Conservation (phyloP, 306 rosid species). For the Albizia julibrissin region DNA sequence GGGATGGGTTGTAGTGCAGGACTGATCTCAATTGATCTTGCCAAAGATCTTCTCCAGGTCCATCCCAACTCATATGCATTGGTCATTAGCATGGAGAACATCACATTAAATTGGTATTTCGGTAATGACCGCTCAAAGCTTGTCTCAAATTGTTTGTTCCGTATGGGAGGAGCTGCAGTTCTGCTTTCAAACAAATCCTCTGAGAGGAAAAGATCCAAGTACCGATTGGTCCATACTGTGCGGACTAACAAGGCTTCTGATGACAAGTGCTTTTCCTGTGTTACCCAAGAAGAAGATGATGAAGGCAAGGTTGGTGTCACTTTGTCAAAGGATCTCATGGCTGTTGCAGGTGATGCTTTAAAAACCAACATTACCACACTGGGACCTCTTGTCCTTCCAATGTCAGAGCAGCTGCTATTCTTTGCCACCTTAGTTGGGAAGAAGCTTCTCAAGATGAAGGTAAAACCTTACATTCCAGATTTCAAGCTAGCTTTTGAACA, state of each 20-base stretch:
- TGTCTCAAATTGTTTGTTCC: slow-evolving; percentile 80
- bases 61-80: slow-evolving; percentile 85
- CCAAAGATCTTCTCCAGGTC: slow-evolving; percentile 84
- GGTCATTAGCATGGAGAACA: slow-evolving; percentile 84
- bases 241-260: slow-evolving; percentile 83
- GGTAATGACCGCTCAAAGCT: slow-evolving; percentile 89
- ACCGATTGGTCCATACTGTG: slow-evolving; percentile 61
- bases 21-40: slow-evolving; percentile 78
- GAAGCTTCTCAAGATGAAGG: slow-evolving; percentile 78
- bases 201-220: slow-evolving; percentile 74
- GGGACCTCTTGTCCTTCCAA: slow-evolving; percentile 85
- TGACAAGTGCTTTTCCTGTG: slow-evolving; percentile 77
- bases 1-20: slow-evolving; percentile 97
- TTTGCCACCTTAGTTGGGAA: slow-evolving; percentile 65
- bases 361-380: slow-evolving; percentile 84
- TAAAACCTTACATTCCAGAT: slow-evolving; percentile 85
- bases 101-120: slow-evolving; percentile 80
- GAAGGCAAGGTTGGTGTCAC: slow-evolving; percentile 75
- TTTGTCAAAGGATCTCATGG: slow-evolving; percentile 84
- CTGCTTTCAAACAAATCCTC: slow-evolving; percentile 74
- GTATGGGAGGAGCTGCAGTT: slow-evolving; percentile 87
- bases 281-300: slow-evolving; percentile 81
- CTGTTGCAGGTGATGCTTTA: slow-evolving; percentile 86
- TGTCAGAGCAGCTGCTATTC: slow-evolving; percentile 78
- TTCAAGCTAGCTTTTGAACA: slow-evolving; percentile 87